These are phyloP conservation scores for Uncinocarpus reesii DNA, from an alignment of 2,329 filamentous ascomycete genomes.

Conservation along the genomic window DNA sequence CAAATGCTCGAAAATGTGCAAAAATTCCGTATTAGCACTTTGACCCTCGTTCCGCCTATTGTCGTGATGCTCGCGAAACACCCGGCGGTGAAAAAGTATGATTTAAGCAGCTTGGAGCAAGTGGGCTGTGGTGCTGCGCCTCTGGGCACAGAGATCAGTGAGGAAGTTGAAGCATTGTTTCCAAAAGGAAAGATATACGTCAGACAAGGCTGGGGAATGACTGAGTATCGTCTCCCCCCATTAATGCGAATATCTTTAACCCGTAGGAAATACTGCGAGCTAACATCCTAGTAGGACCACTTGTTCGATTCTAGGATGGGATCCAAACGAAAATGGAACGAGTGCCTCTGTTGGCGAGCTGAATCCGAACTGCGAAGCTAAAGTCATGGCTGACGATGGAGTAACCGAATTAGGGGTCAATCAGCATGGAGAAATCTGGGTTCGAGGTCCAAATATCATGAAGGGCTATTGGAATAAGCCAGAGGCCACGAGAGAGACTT, in stretches of 20 bases:
- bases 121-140: slow-evolving; percentile 62
- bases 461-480: slow-evolving; percentile 66
- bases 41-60: slow-evolving; percentile 64
- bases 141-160: slow-evolving; percentile 46
- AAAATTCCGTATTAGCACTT: slow-evolving; percentile 55
- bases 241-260: background rate
- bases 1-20: slow-evolving; percentile 60
- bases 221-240: slow-evolving; percentile 42
- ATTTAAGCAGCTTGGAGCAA: slow-evolving; percentile 54
- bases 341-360: slow-evolving; percentile 55
- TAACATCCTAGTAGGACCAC: slow-evolving; percentile 40
- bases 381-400: slow-evolving; percentile 47
- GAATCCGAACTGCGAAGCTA: slow-evolving; percentile 57
- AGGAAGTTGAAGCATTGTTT: slow-evolving; percentile 51
- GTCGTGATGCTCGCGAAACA: slow-evolving; percentile 63
- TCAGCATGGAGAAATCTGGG: slow-evolving; percentile 60
- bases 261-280: background rate
- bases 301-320: slow-evolving; percentile 58
- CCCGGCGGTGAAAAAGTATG: slow-evolving; percentile 53
- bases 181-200: slow-evolving; percentile 41
- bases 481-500: slow-evolving; percentile 54
- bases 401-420: slow-evolving; percentile 43
- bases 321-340: slow-evolving; percentile 41
- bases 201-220: slow-evolving; percentile 81
- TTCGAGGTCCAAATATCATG: slow-evolving; percentile 62